These are phyloP conservation scores for Spiraea crenata DNA, from an alignment of 331 rosid genomes.

Conservation along the genomic window DNA sequence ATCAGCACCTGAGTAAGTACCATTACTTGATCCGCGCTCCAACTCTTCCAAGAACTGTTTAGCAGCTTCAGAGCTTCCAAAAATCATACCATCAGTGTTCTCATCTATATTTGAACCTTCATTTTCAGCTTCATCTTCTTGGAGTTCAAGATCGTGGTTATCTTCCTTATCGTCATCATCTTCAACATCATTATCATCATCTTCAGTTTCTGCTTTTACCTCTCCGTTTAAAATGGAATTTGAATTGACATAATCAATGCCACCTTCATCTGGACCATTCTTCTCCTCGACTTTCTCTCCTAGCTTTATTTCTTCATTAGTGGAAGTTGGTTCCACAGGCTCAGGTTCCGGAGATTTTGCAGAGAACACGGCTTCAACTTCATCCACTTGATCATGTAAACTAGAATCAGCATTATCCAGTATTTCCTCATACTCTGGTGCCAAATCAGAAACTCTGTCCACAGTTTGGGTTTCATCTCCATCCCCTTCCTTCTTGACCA, in stretches of 20 bases:
- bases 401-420: constrained; percentile 9
- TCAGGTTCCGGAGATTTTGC: constrained; percentile 15
- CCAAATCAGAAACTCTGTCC: constrained; percentile 8
- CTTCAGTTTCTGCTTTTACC: constrained; percentile 4
- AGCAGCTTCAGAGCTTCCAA: constrained; percentile 73
- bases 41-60: constrained; percentile 60
- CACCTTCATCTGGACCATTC: constrained; percentile 28
- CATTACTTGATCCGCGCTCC: constrained; percentile 52
- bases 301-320: constrained; percentile 21
- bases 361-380: constrained; percentile 8
- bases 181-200: not conserved
- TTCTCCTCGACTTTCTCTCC: constrained; percentile 35
- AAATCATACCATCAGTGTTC: constrained; percentile 55
- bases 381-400: constrained; percentile 20
- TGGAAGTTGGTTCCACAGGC: constrained; percentile 17
- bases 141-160: not conserved
- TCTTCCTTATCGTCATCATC: not conserved
- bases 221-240: constrained; percentile 11
- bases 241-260: constrained; percentile 1
- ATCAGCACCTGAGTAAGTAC: constrained; percentile 50
- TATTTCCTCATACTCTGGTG: constrained; percentile 13
- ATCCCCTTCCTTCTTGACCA: constrained; percentile 2
- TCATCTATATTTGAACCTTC: constrained; percentile 48
- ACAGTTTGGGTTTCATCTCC: constrained; percentile 9
- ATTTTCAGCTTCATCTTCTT: constrained; percentile 30